Percentiles rank a stretch among this genome's conserved stretches.
phyloP scores from a whole-genome alignment of 1,139 yeast genomes.

The Pichia sp. region DNA sequence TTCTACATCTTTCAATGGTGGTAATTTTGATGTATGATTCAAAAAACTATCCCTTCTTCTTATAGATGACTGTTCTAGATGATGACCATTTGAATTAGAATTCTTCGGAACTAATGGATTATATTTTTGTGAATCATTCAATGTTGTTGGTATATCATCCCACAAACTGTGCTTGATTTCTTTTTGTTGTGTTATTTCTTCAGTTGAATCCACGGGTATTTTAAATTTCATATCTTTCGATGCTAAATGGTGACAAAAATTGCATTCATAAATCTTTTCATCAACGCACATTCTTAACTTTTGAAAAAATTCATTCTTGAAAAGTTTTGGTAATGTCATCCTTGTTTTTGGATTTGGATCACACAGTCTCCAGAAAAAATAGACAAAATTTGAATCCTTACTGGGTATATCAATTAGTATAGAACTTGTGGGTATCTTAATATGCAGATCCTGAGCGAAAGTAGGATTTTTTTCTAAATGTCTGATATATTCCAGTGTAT shows the following conservation, averaged over 20 bases:
- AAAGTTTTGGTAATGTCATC: constrained; percentile 47
- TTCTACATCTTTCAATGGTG: no score
- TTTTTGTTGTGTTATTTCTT: constrained; percentile 12
- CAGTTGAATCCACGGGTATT: constrained; percentile 9
- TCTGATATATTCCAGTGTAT: constrained; percentile 45
- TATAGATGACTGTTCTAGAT: no score
- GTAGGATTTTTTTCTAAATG: constrained; percentile 29
- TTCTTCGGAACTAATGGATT: not conserved
- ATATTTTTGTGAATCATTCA: not conserved
- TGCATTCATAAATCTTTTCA: constrained; percentile 46
- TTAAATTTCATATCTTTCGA: constrained; percentile 7
- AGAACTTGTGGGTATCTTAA: constrained; percentile 16
- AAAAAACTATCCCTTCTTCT: no score
- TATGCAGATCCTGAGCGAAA: constrained; percentile 16
- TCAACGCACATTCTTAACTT: constrained; percentile 54
- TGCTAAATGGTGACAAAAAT: constrained; percentile 19
- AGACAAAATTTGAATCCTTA: constrained; percentile 46
- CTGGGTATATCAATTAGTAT: constrained; percentile 58
- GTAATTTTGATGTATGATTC: no score
- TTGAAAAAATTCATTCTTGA: constrained; percentile 60
- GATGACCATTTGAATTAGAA: no score
- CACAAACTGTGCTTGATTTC: constrained; percentile 13
- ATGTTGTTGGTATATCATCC: constrained; percentile 14
- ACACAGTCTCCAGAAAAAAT: constrained; percentile 71
- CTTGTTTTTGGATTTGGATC: constrained; percentile 54